phyloP scores from a whole-genome alignment of 2,329 filamentous ascomycete species.

The Pyrenochaeta sp. region DNA sequence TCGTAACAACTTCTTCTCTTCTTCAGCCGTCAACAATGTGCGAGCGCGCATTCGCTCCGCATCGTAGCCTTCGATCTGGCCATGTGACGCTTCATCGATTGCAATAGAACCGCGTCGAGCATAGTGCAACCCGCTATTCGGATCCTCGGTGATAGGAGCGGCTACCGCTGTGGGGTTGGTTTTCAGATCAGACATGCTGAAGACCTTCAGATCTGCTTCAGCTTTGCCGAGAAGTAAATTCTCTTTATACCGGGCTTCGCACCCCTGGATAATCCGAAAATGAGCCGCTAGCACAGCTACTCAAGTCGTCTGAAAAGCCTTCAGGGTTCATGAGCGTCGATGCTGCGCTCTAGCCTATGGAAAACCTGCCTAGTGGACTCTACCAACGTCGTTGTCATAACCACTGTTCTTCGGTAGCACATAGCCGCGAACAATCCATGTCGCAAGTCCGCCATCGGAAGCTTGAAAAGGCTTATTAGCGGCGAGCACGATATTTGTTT shows the following conservation, averaged over 20 bases:
- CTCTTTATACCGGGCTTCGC: background rate
- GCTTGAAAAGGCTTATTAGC: background rate
- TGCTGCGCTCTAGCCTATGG: background rate
- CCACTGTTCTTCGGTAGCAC: background rate
- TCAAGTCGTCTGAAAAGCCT: background rate
- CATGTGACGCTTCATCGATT: background rate
- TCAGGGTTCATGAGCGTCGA: background rate
- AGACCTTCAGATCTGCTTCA: background rate
- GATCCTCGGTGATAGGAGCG: slow-evolving; percentile 6
- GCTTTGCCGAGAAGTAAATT: background rate
- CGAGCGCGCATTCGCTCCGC: slow-evolving; percentile 20
- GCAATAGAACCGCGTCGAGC: slow-evolving; percentile 19
- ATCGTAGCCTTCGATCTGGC: slow-evolving; percentile 19
- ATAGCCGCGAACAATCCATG: background rate
- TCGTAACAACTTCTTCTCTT: slow-evolving; percentile 54
- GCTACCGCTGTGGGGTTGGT: slow-evolving; percentile 1
- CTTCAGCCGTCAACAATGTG: slow-evolving; percentile 40
- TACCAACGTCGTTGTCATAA: background rate
- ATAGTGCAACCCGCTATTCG: slow-evolving; percentile 14
- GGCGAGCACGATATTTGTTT: slow-evolving; percentile 21
- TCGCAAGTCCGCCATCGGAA: background rate
- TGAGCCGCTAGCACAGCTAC: background rate
- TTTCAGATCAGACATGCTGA: slow-evolving; percentile 4
- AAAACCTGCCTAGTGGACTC: background rate
- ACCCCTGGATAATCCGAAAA: background rate